Evolutionary conservation across 2,329 filamentous ascomycete species (phyloP).

Genomic region (Alternaria arborescens): DNA sequence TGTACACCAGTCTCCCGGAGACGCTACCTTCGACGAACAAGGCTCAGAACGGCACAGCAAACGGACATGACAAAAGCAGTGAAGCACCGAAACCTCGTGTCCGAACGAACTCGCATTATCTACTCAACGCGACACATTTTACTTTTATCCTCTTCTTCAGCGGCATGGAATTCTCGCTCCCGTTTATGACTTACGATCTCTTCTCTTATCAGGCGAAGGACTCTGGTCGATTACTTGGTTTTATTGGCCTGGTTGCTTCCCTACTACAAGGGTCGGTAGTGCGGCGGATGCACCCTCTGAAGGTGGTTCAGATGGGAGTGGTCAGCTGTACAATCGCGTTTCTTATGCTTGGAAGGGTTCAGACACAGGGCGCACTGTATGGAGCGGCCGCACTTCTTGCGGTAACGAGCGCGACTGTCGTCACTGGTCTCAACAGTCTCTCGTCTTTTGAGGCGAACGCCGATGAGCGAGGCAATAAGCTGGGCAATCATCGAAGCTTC

Average conservation of each 20-base stretch:
- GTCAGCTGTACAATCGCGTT: conserved; percentile 81
- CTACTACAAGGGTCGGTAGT: conserved; percentile 94
- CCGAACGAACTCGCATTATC: conserved; percentile 81
- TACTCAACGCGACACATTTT: conserved; percentile 88
- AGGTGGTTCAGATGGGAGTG: conserved; percentile 81
- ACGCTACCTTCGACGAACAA: conserved; percentile 69
- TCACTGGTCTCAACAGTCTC: conserved; percentile 90
- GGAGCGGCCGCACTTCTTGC: conserved; percentile 83
- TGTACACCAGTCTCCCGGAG: conserved; percentile 86
- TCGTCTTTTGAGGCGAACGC: conserved; percentile 87
- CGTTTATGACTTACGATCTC: conserved; percentile 96
- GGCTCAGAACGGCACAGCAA: conserved; percentile 23
- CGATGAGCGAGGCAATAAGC: conserved; percentile 81
- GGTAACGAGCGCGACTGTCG: conserved; percentile 91
- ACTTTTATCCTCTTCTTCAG: conserved; percentile 96
- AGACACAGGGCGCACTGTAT: conserved; percentile 76
- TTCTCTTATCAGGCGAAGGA: conserved; percentile 82
- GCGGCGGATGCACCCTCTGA: conserved; percentile 80
- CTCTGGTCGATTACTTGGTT: conserved; percentile 87
- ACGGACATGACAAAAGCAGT: conserved; percentile 30
- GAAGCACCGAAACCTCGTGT: conserved; percentile 31
- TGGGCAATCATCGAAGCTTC: conserved; percentile 81
- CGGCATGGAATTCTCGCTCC: conserved; percentile 96
- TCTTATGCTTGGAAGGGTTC: conserved; percentile 75
- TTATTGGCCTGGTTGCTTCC: conserved; percentile 89